Base-by-base conservation (phyloP, 306 rosid genomes). In the Hylodesmum podocarpum region DNA sequence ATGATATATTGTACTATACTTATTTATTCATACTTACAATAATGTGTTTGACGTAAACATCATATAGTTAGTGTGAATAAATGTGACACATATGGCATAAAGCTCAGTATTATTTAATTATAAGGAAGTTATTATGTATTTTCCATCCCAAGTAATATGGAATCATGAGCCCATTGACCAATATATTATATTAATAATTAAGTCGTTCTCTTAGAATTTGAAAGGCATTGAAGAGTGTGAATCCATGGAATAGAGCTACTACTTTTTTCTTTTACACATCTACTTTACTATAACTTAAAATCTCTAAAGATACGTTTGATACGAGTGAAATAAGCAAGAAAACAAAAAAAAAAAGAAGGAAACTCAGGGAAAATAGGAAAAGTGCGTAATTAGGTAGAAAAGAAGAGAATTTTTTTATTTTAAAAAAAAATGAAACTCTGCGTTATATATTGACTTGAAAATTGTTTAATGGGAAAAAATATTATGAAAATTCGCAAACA, bases 21-120 rank as follows among this genome's bases (percentile, higher is more conserved):
- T 19, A 61, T 61, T 57, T 73, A 54, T 57, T 40, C 67, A 53
- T 15, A 24, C 66, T 41, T 39, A 40, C 55, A 55, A 37, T 21
- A 18, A 67, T 67, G 70, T 41, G 22, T 57, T 47, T 64, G 22
- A 49, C 43, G 80, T 25, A 65, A 64, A 65, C 73, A n/a, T 76
- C 27, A 69, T 58, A 44, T 57, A 41, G 69, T 39, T 25, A 54
- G 57, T 53, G 75, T 66, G 27, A 31, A 22, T 57, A 67, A 69
- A 57, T 33, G 39, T 58, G 15, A 69, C 15, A 39, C 44, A 13
- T 66, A 13, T 51, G 44, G 25, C 66, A 19, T 37, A 37, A n/a
- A 50, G 61, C 40, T 64, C 55, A 9, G 10, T 72, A 40, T 15
- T 66, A 55, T 51, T 66, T 40, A 51, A 50, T 37, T 62, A 28